Percentiles rank a stretch among this genome's conserved stretches.
phyloP scores from a whole-genome alignment of 2,329 filamentous ascomycete species.

The Alternaria incomplexa region DNA sequence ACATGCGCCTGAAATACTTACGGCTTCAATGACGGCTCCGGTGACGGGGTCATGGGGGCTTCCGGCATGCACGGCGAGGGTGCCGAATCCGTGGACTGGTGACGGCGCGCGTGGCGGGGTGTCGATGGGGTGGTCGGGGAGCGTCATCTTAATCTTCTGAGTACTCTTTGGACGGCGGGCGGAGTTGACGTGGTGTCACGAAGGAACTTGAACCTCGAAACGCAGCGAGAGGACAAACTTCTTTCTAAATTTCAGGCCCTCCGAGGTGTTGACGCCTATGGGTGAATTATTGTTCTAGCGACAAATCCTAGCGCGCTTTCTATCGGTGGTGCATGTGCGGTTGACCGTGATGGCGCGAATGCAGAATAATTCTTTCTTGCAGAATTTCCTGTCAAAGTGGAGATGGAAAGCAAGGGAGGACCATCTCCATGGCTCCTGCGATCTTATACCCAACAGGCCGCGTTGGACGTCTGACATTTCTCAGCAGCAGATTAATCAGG shows the following conservation, averaged over 20 bases:
- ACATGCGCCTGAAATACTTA: constrained; percentile 41
- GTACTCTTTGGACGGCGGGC: neutral
- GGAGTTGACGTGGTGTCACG: neutral
- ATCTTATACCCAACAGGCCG: constrained; percentile 2
- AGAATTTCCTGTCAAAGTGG: constrained; percentile 1
- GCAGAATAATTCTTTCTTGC: neutral
- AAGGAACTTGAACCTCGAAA: neutral
- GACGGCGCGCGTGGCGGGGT: constrained; percentile 76
- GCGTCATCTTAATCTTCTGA: constrained; percentile 41
- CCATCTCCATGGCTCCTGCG: constrained; percentile 5
- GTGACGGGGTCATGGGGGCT: constrained; percentile 88
- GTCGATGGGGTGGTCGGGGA: constrained; percentile 64
- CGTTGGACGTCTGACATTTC: constrained; percentile 21
- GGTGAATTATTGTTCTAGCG: constrained; percentile 18
- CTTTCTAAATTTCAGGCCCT: neutral
- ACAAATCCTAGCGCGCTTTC: constrained; percentile 18
- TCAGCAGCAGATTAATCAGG: constrained; percentile 34
- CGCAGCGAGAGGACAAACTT: neutral
- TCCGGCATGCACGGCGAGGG: constrained; percentile 92
- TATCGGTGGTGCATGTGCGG: constrained; percentile 1
- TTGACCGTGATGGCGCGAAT: neutral
- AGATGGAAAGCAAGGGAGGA: neutral
- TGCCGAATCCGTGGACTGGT: constrained; percentile 83
- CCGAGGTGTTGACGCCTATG: constrained; percentile 16
- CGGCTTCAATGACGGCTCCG: constrained; percentile 91